Evolutionary conservation across 352 stramenopile genomes (phyloP).

Genomic region (Poterioochromonas sp.): DNA sequence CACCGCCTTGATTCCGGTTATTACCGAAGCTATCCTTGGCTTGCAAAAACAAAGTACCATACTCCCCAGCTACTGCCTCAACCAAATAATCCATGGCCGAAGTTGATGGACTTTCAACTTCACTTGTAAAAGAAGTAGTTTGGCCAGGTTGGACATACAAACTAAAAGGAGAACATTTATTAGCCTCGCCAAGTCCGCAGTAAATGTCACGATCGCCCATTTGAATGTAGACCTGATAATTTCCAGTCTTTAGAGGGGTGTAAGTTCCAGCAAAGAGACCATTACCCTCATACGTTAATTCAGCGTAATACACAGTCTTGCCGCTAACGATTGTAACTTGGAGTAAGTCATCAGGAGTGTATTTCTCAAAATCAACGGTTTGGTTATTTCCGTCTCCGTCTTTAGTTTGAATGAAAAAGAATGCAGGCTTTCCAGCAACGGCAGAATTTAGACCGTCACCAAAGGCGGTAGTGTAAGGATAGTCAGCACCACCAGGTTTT

Average conservation of each 20-base stretch:
- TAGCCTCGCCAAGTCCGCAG: constrained; percentile 69
- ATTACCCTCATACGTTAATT: constrained; percentile 68
- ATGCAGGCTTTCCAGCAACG: constrained; percentile 65
- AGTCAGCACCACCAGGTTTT: constrained; percentile 81
- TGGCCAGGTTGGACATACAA: constrained; percentile 70
- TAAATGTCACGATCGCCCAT: constrained; percentile 87
- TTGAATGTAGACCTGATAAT: constrained; percentile 75
- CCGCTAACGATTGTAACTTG: constrained; percentile 53
- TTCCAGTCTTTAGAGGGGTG: constrained; percentile 62
- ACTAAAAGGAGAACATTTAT: constrained; percentile 87
- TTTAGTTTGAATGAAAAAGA: constrained; percentile 85
- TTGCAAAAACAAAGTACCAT: constrained; percentile 85
- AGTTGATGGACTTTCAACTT: constrained; percentile 59
- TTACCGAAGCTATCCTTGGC: constrained; percentile 87
- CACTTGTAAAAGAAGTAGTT: constrained; percentile 71
- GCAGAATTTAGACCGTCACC: constrained; percentile 61
- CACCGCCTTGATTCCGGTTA: constrained; percentile 52
- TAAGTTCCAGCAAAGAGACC: constrained; percentile 82
- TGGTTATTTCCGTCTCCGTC: constrained; percentile 77
- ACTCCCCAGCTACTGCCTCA: constrained; percentile 77
- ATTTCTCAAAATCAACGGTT: constrained; percentile 42
- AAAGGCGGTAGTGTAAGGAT: constrained; percentile 81
- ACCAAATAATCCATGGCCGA: constrained; percentile 56
- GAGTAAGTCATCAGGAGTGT: constrained; percentile 56
- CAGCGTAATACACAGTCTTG: constrained; percentile 42